These are phyloP conservation scores for Colletotrichum godetiae DNA, from an alignment of 2,329 filamentous ascomycete genomes.

Conservation along the genomic window DNA sequence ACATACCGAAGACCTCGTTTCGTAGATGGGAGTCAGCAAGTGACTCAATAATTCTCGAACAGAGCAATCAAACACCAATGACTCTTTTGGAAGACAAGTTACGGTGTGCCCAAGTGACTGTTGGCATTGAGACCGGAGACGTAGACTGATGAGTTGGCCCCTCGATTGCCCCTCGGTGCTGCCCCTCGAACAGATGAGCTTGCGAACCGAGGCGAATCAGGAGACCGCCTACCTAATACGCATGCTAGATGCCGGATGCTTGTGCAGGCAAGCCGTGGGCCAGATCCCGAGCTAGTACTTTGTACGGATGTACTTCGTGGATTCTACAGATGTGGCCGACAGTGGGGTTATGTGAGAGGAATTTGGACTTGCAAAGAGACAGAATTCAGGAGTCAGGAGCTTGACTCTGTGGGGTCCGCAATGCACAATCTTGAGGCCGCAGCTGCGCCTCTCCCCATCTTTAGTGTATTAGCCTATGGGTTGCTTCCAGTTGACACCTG, in stretches of 20 bases:
- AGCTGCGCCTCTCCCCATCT: constrained; percentile 5
- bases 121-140: neutral
- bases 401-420: constrained; percentile 3
- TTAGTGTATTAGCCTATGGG: neutral
- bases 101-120: neutral
- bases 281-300: neutral
- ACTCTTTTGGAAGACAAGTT: constrained; percentile 5
- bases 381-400: constrained; percentile 1
- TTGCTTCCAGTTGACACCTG: neutral
- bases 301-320: neutral
- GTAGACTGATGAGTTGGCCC: constrained; percentile 12
- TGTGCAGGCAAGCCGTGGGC: constrained; percentile 17
- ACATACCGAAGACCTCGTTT: too few relatives aligned
- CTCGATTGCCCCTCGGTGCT: constrained; percentile 11
- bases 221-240: constrained; percentile 22
- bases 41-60: neutral
- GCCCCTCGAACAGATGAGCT: neutral
- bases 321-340: constrained; percentile 8
- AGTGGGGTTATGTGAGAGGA: constrained; percentile 7
- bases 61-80: neutral
- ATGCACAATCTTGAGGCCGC: neutral
- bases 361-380: neutral
- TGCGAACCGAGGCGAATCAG: constrained; percentile 17
- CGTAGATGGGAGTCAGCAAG: neutral
- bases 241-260: neutral